Percentiles rank a stretch among this genome's conserved stretches.
These are phyloP conservation scores for Boletellus ananiceps DNA, from an alignment of 768 basidiomycete genomes.

Conservation along the genomic window DNA sequence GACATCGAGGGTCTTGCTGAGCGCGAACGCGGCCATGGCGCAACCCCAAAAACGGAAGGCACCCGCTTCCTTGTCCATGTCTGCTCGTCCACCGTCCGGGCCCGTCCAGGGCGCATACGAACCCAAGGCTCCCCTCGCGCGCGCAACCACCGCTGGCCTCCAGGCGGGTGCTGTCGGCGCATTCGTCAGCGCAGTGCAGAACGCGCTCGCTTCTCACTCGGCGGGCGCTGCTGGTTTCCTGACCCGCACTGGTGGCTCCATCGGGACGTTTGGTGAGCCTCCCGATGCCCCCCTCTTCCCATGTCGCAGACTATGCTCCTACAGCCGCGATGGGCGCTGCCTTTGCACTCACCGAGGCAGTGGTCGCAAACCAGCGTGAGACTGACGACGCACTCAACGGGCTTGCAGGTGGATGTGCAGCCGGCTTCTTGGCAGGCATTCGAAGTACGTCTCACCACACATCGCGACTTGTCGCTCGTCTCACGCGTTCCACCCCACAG, in stretches of 20 bases:
- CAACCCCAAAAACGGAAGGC: conserved; percentile 23
- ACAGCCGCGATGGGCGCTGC: conserved; percentile 86
- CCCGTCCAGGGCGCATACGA: conserved; percentile 32
- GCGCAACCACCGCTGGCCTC: conserved; percentile 55
- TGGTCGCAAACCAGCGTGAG: conserved; percentile 75
- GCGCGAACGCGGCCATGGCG: conserved; percentile 33
- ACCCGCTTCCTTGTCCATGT: conserved; percentile 13
- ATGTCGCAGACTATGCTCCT: conserved; percentile 5
- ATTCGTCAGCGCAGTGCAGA: conserved; percentile 71
- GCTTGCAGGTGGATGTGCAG: conserved; percentile 85
- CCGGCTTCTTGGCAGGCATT: conserved; percentile 86
- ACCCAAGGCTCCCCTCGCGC: conserved; percentile 50
- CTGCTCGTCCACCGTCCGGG: conserved; percentile 16
- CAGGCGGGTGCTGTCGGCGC: conserved; percentile 63
- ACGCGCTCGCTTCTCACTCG: conserved; percentile 72
- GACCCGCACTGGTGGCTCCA: conserved; percentile 83
- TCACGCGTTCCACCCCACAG: conserved; percentile 37
- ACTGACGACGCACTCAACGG: conserved; percentile 79
- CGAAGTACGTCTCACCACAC: conserved; percentile 48
- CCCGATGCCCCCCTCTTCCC: not conserved
- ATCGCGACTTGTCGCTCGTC: conserved; percentile 1
- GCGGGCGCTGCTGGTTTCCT: conserved; percentile 82
- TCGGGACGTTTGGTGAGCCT: conserved; percentile 83
- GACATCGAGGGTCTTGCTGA: conserved; percentile 43
- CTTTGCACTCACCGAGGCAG: conserved; percentile 78